These are phyloP conservation scores for Arabis hirsuta DNA, from an alignment of 345 rosid species.

Conservation along the genomic window DNA sequence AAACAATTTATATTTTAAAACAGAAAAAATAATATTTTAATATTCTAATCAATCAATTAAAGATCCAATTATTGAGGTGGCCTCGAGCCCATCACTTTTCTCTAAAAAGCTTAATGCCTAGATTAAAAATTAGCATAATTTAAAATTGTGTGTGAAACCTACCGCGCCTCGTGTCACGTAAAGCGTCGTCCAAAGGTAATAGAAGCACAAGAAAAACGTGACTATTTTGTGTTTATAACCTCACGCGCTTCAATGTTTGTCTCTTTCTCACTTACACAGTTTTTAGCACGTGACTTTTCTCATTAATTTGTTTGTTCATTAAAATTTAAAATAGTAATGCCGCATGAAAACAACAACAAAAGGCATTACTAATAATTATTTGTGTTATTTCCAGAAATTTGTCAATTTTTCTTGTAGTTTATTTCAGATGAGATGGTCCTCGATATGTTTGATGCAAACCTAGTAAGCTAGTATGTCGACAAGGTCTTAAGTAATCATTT, in stretches of 20 bases:
- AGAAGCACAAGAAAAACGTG: conserved; percentile 24
- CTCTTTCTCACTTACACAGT: conserved; percentile 2
- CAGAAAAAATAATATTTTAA: too few species aligned
- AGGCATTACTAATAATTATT: not conserved
- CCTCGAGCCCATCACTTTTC: conserved; percentile 37
- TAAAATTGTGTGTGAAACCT: conserved; percentile 11
- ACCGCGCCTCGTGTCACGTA: conserved; percentile 24
- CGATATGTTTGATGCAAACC: not conserved
- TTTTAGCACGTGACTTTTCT: conserved; percentile 22
- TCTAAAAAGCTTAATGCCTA: conserved; percentile 24
- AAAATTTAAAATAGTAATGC: too few species aligned
- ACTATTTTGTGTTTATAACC: not conserved
- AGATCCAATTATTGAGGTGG: conserved; percentile 43
- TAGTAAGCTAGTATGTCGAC: not conserved
- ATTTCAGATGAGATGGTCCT: not conserved
- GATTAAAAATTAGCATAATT: not conserved
- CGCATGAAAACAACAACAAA: too few species aligned
- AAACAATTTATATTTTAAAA: too few species aligned
- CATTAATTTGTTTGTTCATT: too few species aligned
- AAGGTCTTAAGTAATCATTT: not conserved
- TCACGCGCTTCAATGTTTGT: conserved; percentile 15
- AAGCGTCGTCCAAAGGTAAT: conserved; percentile 13
- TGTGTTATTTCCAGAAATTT: not conserved
- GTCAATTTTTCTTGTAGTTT: not conserved
- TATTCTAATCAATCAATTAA: conserved; percentile 29